Evolutionary conservation across 148 eudicot species (phyloP).

Genomic region (Dianthus caryophyllus): DNA sequence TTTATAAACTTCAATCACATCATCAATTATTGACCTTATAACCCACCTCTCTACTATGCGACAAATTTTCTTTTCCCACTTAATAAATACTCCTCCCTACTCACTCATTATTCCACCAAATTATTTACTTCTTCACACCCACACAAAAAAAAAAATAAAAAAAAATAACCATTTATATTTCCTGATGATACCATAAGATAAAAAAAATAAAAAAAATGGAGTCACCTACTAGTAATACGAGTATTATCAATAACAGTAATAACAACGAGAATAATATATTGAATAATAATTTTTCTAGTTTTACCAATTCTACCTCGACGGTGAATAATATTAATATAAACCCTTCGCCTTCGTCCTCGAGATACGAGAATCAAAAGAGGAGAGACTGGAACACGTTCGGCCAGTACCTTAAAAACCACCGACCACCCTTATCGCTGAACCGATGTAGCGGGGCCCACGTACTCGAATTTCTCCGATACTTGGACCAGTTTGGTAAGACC

Average conservation of each 20-base stretch:
- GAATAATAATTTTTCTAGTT: neutral
- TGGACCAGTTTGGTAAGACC: conserved; percentile 56
- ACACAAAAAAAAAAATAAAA: neutral
- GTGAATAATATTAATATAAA: neutral
- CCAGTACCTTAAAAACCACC: conserved; percentile 48
- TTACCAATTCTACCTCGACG: neutral
- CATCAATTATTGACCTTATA: conserved; percentile 7
- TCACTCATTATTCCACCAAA: neutral
- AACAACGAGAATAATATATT: neutral
- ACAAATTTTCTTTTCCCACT: neutral
- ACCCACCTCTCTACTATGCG: neutral
- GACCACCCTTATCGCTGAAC: conserved; percentile 41
- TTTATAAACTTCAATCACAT: conserved; percentile 13
- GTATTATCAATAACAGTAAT: neutral
- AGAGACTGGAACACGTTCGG: conserved; percentile 59
- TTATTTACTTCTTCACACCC: neutral
- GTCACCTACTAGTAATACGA: neutral
- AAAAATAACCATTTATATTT: neutral
- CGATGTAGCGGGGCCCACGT: conserved; percentile 59
- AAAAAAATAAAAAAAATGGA: neutral
- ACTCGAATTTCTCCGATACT: conserved; percentile 48
- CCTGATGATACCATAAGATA: neutral
- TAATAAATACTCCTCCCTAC: conserved; percentile 1
- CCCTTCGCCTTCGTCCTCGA: conserved; percentile 20
- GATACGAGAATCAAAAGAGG: conserved; percentile 56